Conservation (phyloP, 352 stramenopile genomes). For the Phytophthora chlamydospora region DNA sequence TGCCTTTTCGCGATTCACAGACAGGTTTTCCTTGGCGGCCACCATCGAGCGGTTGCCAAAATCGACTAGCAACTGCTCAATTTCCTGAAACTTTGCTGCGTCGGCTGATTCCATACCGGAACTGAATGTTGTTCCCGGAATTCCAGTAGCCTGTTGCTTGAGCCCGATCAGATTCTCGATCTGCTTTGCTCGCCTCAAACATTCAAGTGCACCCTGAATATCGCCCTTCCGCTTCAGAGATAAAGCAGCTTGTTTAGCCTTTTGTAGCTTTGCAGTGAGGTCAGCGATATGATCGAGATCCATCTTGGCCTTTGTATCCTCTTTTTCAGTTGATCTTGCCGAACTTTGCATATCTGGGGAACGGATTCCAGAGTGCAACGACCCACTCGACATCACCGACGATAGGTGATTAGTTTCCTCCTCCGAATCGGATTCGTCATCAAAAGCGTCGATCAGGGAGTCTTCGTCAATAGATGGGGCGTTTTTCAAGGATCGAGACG, state of each 20-base stretch:
- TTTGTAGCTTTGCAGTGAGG: conserved; percentile 50
- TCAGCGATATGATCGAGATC: conserved; percentile 30
- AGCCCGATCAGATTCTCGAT: conserved; percentile 66
- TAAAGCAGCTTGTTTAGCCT: conserved; percentile 50
- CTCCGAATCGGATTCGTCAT: conserved; percentile 52
- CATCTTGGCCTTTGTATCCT: not conserved
- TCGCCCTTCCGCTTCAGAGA: conserved; percentile 63
- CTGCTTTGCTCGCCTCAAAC: conserved; percentile 74
- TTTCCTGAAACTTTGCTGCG: conserved; percentile 51
- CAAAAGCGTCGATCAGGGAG: conserved; percentile 75
- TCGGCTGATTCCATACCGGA: conserved; percentile 22
- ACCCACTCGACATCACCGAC: conserved; percentile 20
- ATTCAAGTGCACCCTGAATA: conserved; percentile 61
- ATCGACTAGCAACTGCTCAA: conserved; percentile 70
- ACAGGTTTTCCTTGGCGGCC: conserved; percentile 58
- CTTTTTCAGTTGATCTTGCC: not conserved
- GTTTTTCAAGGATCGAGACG: conserved; percentile 30
- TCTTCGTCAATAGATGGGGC: conserved; percentile 56
- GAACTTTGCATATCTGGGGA: conserved; percentile 8
- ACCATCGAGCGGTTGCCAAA: conserved; percentile 64
- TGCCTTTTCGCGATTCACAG: conserved; percentile 52
- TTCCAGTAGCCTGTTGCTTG: conserved; percentile 37
- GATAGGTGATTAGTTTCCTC: conserved; percentile 28
- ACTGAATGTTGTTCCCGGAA: not conserved
- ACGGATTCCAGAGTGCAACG: conserved; percentile 15